Base-by-base conservation (phyloP, 768 basidiomycete genomes). In the Termitomyces sp. region DNA sequence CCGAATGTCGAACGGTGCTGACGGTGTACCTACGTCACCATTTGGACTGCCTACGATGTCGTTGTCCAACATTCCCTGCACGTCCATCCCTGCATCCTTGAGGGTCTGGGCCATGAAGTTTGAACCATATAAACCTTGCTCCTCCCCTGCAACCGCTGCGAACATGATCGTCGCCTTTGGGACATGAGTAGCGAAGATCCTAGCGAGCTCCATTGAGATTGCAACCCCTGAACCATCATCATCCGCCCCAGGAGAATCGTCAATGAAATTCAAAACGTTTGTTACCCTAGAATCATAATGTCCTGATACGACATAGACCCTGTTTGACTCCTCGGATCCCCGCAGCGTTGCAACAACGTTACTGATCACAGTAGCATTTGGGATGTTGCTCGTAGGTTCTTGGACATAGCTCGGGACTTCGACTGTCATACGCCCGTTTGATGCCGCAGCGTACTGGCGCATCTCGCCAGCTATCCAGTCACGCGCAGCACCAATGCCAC, bases 11-110 rank as follows among this genome's bases (percentile, higher is more conserved):
- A 78, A 77, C 6, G 81, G 78, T 60, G 83, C 81, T 29, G 65
- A 68, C 11, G 59, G 59, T 17, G 75, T 73, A 3, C 80, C 79
- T 46, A 82, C 78, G 63, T 83, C 82, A 9, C 70, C 81, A 52
- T 77, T 81, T 11, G 81, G 75, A 53, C 80, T 80, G 1, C 83
- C 83, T 7, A 84, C 81, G 62, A 84, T 84, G 64, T 84, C 83
- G 65, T 84, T 84, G 64, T 83, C 77, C 57, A 83, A 71, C 83
- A 83, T 83, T 20, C 81, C 83, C 66, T 85, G 82, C 5, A 84
- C 80, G 64, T 84, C 79, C 4, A 75, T 75, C 11, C 81, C 76
- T 5, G 76, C 73, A 7, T 72, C 73, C 36, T 74, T 73, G 56
- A 83, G 70, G 20, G 72, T 67, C 56, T 74, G 71, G 10, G 83